These are phyloP conservation scores for Beauveria varroae DNA, from an alignment of 2,329 filamentous ascomycete species.

Conservation along the genomic window DNA sequence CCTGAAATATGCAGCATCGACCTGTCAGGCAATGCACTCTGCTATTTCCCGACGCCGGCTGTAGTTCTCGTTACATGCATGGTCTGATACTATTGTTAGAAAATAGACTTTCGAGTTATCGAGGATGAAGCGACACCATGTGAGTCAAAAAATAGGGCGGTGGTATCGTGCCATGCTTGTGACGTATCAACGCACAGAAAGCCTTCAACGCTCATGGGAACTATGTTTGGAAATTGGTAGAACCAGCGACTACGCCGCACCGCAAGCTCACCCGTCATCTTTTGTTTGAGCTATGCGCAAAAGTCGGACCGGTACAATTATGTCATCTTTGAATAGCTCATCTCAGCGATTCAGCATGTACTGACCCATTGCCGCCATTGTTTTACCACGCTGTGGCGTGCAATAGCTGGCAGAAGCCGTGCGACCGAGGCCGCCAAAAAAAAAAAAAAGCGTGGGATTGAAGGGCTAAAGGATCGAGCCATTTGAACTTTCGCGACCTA, in stretches of 20 bases:
- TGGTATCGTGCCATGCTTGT: background rate
- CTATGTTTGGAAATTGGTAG: background rate
- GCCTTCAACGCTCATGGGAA: background rate
- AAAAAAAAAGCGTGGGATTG: background rate
- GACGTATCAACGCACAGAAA: background rate
- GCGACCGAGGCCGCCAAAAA: background rate
- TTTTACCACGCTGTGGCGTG: constrained; percentile 1
- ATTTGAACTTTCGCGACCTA: background rate
- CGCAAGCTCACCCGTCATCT: too few species aligned
- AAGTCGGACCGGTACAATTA: background rate
- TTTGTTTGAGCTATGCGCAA: background rate
- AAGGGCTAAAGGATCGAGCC: background rate
- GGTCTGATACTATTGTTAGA: too few species aligned
- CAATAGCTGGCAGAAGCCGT: background rate
- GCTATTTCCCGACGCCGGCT: too few species aligned
- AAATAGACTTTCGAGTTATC: too few species aligned
- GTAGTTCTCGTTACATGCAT: too few species aligned
- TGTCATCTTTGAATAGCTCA: background rate
- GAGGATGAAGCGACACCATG: background rate
- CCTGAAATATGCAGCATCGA: too few species aligned
- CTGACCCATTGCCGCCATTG: background rate
- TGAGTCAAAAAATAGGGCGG: too few species aligned
- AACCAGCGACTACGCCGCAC: background rate
- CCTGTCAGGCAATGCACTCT: too few species aligned
- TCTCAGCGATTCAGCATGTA: background rate